Evolutionary conservation across 2,329 filamentous ascomycete genomes (phyloP).

Genomic region (Pseudofabraea citricarpa): DNA sequence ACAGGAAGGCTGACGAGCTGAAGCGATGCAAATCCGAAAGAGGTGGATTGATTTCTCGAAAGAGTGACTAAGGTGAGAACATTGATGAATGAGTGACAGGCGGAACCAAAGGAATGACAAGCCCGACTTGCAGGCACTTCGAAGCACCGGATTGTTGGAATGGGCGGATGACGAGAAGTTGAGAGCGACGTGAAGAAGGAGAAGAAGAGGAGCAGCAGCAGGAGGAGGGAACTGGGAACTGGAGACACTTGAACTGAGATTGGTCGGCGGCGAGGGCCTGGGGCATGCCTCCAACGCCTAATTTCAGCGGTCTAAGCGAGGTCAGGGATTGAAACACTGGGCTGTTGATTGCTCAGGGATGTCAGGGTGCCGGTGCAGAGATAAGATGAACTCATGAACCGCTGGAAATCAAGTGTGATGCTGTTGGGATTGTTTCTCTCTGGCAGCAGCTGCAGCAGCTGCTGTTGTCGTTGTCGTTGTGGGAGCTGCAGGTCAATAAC

Average conservation of each 20-base stretch:
- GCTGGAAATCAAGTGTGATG: too few species aligned
- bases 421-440: too few species aligned
- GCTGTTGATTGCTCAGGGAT: too few species aligned
- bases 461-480: too few species aligned
- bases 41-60: slow-evolving; percentile 14
- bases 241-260: not conserved
- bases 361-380: not conserved
- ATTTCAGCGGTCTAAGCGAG: slow-evolving; percentile 1
- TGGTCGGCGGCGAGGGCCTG: not conserved
- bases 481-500: too few species aligned
- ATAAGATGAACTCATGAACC: slow-evolving; percentile 1
- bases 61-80: slow-evolving; percentile 29
- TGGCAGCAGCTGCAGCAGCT: too few species aligned
- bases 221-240: slow-evolving; percentile 3
- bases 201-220: slow-evolving; percentile 4
- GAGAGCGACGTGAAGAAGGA: slow-evolving; percentile 23
- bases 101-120: slow-evolving; percentile 47
- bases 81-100: slow-evolving; percentile 32
- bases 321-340: slow-evolving; percentile 1
- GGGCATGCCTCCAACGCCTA: not conserved
- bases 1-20: slow-evolving; percentile 3
- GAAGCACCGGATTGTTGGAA: slow-evolving; percentile 13
- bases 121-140: slow-evolving; percentile 49
- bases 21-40: not conserved
- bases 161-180: slow-evolving; percentile 26